Conservation (phyloP, 441 rosid species). For the Erysimum pusillum region DNA sequence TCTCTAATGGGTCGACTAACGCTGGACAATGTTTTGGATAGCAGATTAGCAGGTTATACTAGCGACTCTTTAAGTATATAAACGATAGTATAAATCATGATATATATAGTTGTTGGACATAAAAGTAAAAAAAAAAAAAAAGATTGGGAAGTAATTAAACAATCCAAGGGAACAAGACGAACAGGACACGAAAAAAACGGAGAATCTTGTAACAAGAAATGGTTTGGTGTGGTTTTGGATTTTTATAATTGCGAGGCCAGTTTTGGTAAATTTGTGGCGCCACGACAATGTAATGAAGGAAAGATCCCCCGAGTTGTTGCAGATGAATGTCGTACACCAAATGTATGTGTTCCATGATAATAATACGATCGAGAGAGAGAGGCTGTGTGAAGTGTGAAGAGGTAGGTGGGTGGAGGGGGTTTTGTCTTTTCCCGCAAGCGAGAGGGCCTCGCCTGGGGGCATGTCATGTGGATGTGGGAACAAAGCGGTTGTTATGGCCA, state of each 20-base stretch:
- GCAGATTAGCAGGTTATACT: conserved; percentile 5
- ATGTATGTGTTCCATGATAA: no score
- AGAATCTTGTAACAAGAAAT: not conserved
- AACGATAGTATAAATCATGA: not conserved
- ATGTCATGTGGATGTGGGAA: not conserved
- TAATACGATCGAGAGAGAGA: no score
- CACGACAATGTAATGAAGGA: no score
- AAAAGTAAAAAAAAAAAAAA: not conserved
- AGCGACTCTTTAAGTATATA: not conserved
- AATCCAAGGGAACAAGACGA: not conserved
- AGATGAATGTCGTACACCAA: no score
- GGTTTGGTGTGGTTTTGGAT: not conserved
- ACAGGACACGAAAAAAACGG: not conserved
- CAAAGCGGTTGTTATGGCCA: conserved; percentile 11
- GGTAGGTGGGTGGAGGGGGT: not conserved
- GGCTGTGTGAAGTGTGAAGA: no score
- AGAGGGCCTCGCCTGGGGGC: conserved; percentile 13
- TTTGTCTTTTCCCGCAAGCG: conserved; percentile 29
- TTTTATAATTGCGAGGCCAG: no score
- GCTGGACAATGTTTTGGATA: not conserved
- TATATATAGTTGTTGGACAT: not conserved
- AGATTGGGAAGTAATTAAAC: not conserved
- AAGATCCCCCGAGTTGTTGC: no score
- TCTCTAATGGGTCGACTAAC: not conserved
- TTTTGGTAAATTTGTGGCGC: no score